A percentile compares a stretch with the other conserved stretches of the same genome.
Conservation (phyloP, 176 grass and related monocot species). For the Rhipidocladum racemiflorum region DNA sequence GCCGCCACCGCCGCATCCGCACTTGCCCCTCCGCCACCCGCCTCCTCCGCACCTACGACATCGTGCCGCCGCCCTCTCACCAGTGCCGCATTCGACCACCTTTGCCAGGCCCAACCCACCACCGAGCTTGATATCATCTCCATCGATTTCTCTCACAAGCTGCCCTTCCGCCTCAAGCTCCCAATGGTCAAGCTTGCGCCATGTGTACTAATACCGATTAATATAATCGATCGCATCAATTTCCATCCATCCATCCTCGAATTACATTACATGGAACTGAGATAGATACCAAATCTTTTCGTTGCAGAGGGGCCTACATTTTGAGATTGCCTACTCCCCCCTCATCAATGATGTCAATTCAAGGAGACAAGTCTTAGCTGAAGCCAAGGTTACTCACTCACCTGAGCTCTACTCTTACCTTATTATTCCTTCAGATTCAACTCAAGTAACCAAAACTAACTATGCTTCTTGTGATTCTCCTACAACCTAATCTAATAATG, state of each 20-base stretch:
- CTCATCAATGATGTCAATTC: conserved; percentile 52
- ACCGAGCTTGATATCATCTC: conserved; percentile 61
- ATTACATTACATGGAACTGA: too few species aligned
- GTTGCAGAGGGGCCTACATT: conserved; percentile 60
- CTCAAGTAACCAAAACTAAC: not conserved
- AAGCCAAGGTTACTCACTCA: conserved; percentile 53
- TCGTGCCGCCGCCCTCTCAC: conserved; percentile 60
- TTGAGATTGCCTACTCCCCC: conserved; percentile 73
- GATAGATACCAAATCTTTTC: too few species aligned
- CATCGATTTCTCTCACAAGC: conserved; percentile 39
- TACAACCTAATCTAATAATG: not conserved
- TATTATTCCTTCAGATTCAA: not conserved
- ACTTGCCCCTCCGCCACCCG: conserved; percentile 38
- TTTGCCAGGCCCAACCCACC: conserved; percentile 37
- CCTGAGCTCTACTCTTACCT: not conserved
- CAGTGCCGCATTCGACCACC: conserved; percentile 68
- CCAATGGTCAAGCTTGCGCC: conserved; percentile 68
- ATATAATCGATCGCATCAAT: not conserved
- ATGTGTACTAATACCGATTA: conserved; percentile 29
- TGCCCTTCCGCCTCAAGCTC: conserved; percentile 64
- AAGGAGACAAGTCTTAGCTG: conserved; percentile 42
- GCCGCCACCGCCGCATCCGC: conserved; percentile 25
- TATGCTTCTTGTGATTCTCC: not conserved
- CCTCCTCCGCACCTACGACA: conserved; percentile 61
- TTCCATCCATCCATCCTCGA: not conserved